Evolutionary conservation across 768 basidiomycete species (phyloP), one percentile per base, ranked within the genome.

Genomic region (Mrakia hoshinonis): DNA sequence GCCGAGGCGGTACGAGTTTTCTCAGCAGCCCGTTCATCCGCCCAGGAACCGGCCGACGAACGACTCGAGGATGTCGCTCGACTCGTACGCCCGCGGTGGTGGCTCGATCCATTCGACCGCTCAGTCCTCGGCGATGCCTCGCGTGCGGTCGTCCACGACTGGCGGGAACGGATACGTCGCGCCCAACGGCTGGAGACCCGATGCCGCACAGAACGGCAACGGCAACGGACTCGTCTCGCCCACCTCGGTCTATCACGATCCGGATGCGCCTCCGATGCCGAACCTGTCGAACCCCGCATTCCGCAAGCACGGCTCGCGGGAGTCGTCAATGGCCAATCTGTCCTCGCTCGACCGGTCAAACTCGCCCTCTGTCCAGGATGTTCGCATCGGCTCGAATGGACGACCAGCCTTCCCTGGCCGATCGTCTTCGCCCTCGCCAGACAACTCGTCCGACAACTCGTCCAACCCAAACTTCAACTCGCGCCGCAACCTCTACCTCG

Each of bases 1-100:
- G 58, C 65, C 70, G 15, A 13, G 63, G 10, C 54, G 70, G 34
- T 72, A 72, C 63, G 69, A 70, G 61, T 70, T 70, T 46, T 61
- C 47, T 4, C 69, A 70, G 38, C 61, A 43, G 22, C 51, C 38
- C 22, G 55, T 36, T 36, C 51, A 63, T 11, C 61, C 62, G 13
- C 39, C 55, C 13, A 60, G 51, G 15, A 60, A 62, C 13, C 69
- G 69, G 4, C 54, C 54, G 26, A 46, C 39, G 18, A 68, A 55
- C 67, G 67, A 68, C 29, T 68, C 67, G 18, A 52, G 67, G 22
- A 24, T 39, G 3, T 68, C 39, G 26, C 54, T 66, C 12, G 31
- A 66, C 48, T 51, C 64, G 1, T 66, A 24, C 48, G 48, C 48
- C 22, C 20, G 39, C 9, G 63, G 39, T 24, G 46, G 63, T 46